phyloP scores from a whole-genome alignment of 2,329 filamentous ascomycete genomes.

The Aureobasidium musti region DNA sequence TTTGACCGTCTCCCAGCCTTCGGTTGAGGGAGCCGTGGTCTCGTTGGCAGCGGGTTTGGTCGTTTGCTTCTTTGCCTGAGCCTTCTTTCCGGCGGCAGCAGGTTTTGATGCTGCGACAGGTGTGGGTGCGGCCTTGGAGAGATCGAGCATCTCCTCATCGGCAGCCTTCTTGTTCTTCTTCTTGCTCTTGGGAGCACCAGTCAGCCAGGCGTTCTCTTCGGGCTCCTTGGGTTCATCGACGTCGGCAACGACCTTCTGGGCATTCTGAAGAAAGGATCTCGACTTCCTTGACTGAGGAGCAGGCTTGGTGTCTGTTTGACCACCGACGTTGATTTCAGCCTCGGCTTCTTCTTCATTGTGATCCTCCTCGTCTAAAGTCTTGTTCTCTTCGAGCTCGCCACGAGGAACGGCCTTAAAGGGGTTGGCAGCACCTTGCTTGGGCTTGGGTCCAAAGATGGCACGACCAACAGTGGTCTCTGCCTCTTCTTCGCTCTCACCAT shows the following conservation, averaged over 20 bases:
- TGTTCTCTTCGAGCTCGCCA: constrained; percentile 64
- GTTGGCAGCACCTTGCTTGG: constrained; percentile 39
- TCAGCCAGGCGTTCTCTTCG: constrained; percentile 34
- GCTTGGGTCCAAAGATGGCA: constrained; percentile 64
- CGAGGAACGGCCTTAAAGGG: constrained; percentile 37
- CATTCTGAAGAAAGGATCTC: constrained; percentile 34
- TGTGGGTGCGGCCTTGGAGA: constrained; percentile 29
- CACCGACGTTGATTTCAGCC: constrained; percentile 43
- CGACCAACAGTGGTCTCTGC: constrained; percentile 67
- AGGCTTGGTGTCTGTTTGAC: constrained; percentile 32
- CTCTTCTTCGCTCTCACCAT: constrained; percentile 57
- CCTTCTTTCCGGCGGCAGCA: constrained; percentile 13
- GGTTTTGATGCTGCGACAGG: constrained; percentile 15
- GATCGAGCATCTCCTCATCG: constrained; percentile 32
- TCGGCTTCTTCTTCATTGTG: constrained; percentile 36
- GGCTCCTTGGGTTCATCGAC: constrained; percentile 19
- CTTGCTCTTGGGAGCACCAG: constrained; percentile 34
- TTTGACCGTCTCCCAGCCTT: constrained; percentile 50
- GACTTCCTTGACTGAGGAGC: constrained; percentile 31
- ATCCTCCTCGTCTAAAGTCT: constrained; percentile 51
- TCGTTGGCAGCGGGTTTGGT: constrained; percentile 25
- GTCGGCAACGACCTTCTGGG: constrained; percentile 23
- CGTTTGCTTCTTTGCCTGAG: constrained; percentile 18
- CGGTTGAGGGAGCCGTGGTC: constrained; percentile 42
- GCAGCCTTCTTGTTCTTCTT: constrained; percentile 27